Base-by-base conservation (phyloP, 805 yeast genomes). In the Kuraishia floccosa region DNA sequence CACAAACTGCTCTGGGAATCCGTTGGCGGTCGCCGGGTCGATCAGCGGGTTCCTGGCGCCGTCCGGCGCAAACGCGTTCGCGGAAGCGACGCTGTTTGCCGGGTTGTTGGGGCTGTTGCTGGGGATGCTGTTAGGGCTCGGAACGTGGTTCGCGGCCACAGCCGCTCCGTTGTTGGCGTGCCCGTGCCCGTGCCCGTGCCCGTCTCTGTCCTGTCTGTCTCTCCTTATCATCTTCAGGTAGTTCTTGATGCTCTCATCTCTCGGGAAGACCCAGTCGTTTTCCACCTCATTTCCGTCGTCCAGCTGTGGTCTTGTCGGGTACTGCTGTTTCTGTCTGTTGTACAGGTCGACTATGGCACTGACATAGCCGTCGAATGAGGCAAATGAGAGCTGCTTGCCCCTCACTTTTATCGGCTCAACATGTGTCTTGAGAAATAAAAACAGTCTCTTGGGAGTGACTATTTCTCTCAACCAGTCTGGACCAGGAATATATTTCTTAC, bases 341-440 rank as follows among this genome's bases (percentile, higher is more conserved):
- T 28, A 35, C 16, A 35, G 26, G 8, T 25, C 30, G 27, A 35
- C 32, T 3, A 32, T 4, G 5, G 37, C 32, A 16, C 35, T 35
- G 21, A 35, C 37, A 12, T 35, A 34, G 16, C 29, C 35, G 16
- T 35, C 37, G 25, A 28, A 35, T 13, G 29, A 35, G 4, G 33
- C 25, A 20, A 32, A 35, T 4, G 37, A 35, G 20, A 28, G 28
- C 19, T 15, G 30, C 16, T 12, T 35, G 31, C 17, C 37, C 4
- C 28, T 17, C 24, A 10, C 11, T 12, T 11, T 25, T 17, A 19
- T 31, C 29, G 16, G 32, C 25, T 16, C 17, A 19, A 12, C 10
- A 17, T 12, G 29, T 14, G 21, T 24, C 15, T 24, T 24, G n/a
- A 24, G 26, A n/a, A 32, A 35, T 10, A 5, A 17, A 17, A 19